These are phyloP conservation scores for Heimioporus sp. DNA, from an alignment of 768 basidiomycete genomes.

Conservation along the genomic window DNA sequence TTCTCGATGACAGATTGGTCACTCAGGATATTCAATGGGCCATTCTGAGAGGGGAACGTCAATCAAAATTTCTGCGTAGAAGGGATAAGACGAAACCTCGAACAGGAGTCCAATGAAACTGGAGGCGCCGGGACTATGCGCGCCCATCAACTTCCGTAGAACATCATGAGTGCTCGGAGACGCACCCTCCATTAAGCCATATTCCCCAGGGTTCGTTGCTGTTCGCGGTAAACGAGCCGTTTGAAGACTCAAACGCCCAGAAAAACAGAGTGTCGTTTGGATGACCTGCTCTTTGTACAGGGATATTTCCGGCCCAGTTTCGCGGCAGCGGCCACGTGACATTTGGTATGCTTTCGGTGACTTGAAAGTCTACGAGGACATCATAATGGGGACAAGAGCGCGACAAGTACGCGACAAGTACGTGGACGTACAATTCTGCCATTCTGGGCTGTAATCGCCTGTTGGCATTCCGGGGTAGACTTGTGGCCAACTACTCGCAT, in stretches of 20 bases:
- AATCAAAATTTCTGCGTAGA: not conserved
- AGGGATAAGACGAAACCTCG: slow-evolving; percentile 42
- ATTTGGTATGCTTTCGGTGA: slow-evolving; percentile 54
- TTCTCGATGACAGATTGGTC: slow-evolving; percentile 50
- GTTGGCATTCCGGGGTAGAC: slow-evolving; percentile 41
- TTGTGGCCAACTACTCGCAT: slow-evolving; percentile 31
- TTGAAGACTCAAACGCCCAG: slow-evolving; percentile 54
- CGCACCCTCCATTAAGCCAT: slow-evolving; percentile 71
- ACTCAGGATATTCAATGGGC: slow-evolving; percentile 55
- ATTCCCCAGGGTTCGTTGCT: slow-evolving; percentile 60
- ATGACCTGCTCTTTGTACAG: slow-evolving; percentile 58
- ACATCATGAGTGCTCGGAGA: not conserved
- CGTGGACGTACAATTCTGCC: slow-evolving; percentile 54
- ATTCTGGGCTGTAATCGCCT: slow-evolving; percentile 51
- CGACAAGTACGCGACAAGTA: no score
- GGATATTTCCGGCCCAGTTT: slow-evolving; percentile 62
- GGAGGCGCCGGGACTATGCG: slow-evolving; percentile 58
- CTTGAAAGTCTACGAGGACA: slow-evolving; percentile 49
- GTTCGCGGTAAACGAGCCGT: slow-evolving; percentile 51
- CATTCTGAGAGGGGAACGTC: slow-evolving; percentile 44
- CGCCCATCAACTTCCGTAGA: not conserved
- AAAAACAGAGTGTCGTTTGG: slow-evolving; percentile 69
- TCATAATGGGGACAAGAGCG: not conserved
- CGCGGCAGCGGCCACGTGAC: slow-evolving; percentile 49
- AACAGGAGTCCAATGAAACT: slow-evolving; percentile 61